Conservation (phyloP, 2,329 filamentous ascomycete genomes). For the Onygena corvina region DNA sequence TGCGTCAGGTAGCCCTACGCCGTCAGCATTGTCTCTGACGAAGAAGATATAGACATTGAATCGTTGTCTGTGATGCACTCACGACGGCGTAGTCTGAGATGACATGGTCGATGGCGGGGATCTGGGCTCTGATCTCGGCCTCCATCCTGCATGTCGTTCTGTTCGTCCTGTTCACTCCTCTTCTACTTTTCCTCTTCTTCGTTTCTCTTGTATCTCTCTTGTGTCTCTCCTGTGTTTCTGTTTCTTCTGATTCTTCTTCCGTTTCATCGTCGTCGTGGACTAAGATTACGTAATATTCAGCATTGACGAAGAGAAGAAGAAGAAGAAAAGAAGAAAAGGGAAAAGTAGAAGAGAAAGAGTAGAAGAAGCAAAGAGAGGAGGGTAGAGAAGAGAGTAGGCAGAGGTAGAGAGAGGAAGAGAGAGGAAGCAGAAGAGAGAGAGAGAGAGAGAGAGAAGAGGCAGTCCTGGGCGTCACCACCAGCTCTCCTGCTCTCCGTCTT, state of each 20-base stretch:
- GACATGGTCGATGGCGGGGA: slow-evolving; percentile 78
- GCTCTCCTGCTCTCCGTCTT: not conserved
- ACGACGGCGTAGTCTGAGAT: slow-evolving; percentile 79
- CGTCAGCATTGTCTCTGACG: slow-evolving; percentile 7
- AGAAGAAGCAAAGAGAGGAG: too few relatives aligned
- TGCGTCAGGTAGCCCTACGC: slow-evolving; percentile 72
- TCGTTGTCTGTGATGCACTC: slow-evolving; percentile 18
- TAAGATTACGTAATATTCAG: not conserved
- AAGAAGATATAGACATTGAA: not conserved
- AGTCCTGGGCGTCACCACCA: not conserved
- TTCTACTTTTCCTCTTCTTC: not conserved
- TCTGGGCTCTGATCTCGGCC: slow-evolving; percentile 68
- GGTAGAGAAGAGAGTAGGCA: too few relatives aligned
- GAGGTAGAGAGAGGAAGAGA: too few relatives aligned
- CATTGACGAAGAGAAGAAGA: too few relatives aligned
- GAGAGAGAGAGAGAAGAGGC: not conserved
- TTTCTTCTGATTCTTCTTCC: not conserved
- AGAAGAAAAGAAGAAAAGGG: not conserved
- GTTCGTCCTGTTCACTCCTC: not conserved
- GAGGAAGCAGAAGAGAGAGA: not conserved
- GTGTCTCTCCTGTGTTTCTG: not conserved
- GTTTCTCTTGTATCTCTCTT: not conserved
- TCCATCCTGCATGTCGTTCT: slow-evolving; percentile 49
- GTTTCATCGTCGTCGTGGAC: not conserved
- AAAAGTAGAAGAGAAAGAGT: not conserved